Percentiles rank a stretch among this genome's conserved stretches.
Conservation (phyloP, 208 protist species). For the Vickermania ingenoplastis region DNA sequence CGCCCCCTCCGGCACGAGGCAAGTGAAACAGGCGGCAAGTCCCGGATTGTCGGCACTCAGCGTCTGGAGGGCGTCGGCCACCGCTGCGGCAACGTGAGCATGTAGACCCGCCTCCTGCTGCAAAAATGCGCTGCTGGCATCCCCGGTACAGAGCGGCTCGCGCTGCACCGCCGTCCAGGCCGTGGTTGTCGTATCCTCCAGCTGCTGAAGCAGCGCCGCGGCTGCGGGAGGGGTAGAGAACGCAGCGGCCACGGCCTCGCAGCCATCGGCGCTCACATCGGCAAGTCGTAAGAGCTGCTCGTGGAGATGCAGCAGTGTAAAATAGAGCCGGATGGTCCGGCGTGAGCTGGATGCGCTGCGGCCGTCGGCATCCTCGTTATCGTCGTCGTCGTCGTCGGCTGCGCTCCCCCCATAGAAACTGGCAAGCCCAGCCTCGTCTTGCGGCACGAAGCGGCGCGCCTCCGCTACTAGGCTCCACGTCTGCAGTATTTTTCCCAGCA, state of each 20-base stretch:
- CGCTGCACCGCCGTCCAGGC: conserved; percentile 32
- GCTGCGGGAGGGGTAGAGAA: conserved; percentile 18
- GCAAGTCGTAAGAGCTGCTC: conserved; percentile 50
- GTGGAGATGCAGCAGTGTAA: conserved; percentile 22
- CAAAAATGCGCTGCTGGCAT: conserved; percentile 26
- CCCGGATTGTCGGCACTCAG: conserved; percentile 41
- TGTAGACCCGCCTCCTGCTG: conserved; percentile 35
- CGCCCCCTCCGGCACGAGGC: neutral
- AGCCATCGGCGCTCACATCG: conserved; percentile 37
- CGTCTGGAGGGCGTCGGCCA: conserved; percentile 34
- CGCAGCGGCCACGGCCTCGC: conserved; percentile 26
- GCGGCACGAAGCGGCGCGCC: neutral
- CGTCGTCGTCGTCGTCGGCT: conserved; percentile 4
- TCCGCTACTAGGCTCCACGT: neutral
- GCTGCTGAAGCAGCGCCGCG: conserved; percentile 21
- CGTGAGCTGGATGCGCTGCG: neutral
- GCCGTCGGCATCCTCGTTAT: neutral
- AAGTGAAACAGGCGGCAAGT: conserved; percentile 20
- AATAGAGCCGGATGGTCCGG: conserved; percentile 12
- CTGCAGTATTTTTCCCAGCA: neutral
- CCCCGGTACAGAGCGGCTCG: conserved; percentile 4
- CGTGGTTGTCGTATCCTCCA: conserved; percentile 16
- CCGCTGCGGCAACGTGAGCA: conserved; percentile 21
- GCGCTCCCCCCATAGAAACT: neutral
- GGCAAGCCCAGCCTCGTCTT: neutral